A percentile compares a stretch with the other conserved stretches of the same genome.
Conservation (phyloP, 768 basidiomycete genomes). For the Agaricus sinodeliciosus region DNA sequence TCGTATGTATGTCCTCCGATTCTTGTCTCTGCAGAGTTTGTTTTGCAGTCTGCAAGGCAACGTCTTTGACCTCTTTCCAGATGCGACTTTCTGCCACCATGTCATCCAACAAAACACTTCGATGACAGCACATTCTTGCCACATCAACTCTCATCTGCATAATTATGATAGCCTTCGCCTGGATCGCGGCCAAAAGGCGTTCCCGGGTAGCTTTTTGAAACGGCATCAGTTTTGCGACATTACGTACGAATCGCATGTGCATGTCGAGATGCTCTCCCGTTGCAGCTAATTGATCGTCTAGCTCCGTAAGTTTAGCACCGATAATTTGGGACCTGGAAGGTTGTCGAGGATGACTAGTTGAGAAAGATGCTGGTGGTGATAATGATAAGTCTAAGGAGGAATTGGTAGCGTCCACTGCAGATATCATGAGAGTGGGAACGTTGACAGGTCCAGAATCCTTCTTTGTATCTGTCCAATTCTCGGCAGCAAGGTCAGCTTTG, state of each 20-base stretch:
- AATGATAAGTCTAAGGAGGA: not conserved
- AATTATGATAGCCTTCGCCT: conserved; percentile 57
- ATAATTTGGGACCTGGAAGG: conserved; percentile 53
- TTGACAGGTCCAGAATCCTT: not conserved
- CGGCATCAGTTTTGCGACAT: conserved; percentile 80
- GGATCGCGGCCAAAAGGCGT: conserved; percentile 55
- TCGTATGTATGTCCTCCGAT: conserved; percentile 30
- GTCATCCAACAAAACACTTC: conserved; percentile 68
- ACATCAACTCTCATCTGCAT: conserved; percentile 66
- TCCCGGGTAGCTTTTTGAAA: conserved; percentile 84
- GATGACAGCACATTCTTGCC: conserved; percentile 67
- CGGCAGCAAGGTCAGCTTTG: conserved; percentile 74
- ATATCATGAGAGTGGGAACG: not conserved
- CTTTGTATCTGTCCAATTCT: conserved; percentile 13
- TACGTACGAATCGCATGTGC: conserved; percentile 69
- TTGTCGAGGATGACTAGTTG: conserved; percentile 24
- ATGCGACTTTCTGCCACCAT: conserved; percentile 63
- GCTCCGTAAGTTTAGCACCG: conserved; percentile 52
- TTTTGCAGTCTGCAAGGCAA: conserved; percentile 71
- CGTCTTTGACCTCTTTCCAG: conserved; percentile 57
- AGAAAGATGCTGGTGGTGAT: conserved; percentile 16
- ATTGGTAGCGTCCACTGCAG: not conserved
- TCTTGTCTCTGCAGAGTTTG: conserved; percentile 47
- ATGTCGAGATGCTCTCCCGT: conserved; percentile 56
- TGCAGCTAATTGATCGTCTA: conserved; percentile 52